Conservation (phyloP, 2,329 filamentous ascomycete species). For the Huntiella decipiens region DNA sequence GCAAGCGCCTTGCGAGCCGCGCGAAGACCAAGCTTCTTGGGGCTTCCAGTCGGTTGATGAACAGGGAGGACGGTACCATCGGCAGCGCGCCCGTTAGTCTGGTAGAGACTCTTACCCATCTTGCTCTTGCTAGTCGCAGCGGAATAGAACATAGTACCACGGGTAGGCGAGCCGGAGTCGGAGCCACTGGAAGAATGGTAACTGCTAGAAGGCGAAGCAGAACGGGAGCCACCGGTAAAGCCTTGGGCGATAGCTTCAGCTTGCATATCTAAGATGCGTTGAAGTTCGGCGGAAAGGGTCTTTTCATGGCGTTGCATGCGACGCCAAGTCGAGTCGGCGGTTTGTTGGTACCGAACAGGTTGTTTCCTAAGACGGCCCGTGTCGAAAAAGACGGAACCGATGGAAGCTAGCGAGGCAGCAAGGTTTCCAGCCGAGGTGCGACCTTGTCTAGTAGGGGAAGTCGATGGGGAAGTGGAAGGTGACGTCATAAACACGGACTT, state of each 20-base stretch:
- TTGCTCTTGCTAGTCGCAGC: conserved; percentile 22
- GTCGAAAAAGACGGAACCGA: conserved; percentile 23
- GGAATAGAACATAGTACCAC: conserved; percentile 23
- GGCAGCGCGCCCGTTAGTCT: conserved; percentile 20
- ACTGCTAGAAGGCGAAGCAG: conserved; percentile 1
- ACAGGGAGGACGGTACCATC: conserved; percentile 39
- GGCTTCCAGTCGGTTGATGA: conserved; percentile 29
- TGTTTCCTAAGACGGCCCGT: conserved; percentile 13
- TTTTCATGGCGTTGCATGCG: conserved; percentile 27
- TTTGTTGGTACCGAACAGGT: conserved; percentile 12
- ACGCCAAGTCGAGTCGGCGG: conserved; percentile 27
- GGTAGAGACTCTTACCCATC: conserved; percentile 25
- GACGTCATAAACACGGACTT: conserved; percentile 19
- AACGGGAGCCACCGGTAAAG: background rate
- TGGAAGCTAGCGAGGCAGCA: conserved; percentile 9
- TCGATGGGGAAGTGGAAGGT: conserved; percentile 14
- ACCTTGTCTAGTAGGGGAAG: conserved; percentile 7
- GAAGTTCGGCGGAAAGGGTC: conserved; percentile 27
- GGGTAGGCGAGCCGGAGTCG: conserved; percentile 21
- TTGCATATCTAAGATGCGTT: conserved; percentile 30
- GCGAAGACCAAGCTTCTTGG: conserved; percentile 35
- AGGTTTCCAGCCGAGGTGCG: conserved; percentile 6
- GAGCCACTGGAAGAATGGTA: conserved; percentile 14
- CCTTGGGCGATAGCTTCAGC: conserved; percentile 18
- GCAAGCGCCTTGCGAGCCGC: conserved; percentile 46